Evolutionary conservation across 768 basidiomycete genomes (phyloP).

Genomic region (Trametes cingulata): DNA sequence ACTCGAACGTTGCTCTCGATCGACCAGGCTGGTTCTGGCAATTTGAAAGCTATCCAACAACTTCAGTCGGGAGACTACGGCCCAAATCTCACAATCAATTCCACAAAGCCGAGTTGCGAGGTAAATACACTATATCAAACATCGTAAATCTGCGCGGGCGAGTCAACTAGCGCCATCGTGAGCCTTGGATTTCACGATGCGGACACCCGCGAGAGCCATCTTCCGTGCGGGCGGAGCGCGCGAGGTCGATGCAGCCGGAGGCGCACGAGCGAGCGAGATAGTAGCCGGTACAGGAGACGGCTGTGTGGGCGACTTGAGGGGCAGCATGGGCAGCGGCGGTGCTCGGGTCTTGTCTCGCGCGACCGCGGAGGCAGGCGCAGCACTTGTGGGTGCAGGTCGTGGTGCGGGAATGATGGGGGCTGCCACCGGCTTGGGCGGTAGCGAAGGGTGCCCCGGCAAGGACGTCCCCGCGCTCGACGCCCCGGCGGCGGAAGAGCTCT

Average conservation of each 20-base stretch:
- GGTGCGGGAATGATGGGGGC: slow-evolving; percentile 1
- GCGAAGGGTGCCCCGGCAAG: slow-evolving; percentile 21
- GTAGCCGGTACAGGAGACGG: background rate
- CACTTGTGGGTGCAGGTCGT: slow-evolving; percentile 7
- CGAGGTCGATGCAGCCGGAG: background rate
- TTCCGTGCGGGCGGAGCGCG: slow-evolving; percentile 8
- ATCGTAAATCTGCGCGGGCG: background rate
- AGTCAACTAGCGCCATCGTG: background rate
- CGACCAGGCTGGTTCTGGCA: no score
- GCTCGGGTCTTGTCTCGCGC: background rate
- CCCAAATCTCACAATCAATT: no score
- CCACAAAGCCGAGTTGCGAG: no score
- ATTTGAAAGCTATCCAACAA: no score
- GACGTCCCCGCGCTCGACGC: slow-evolving; percentile 14
- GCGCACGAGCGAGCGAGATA: background rate
- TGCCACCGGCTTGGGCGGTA: slow-evolving; percentile 35
- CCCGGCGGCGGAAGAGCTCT: slow-evolving; percentile 30
- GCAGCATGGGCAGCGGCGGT: slow-evolving; percentile 14
- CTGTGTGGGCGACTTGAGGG: slow-evolving; percentile 8
- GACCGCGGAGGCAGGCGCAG: background rate
- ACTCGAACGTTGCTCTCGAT: no score
- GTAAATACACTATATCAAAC: background rate
- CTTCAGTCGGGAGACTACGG: no score
- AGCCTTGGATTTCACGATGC: slow-evolving; percentile 20
- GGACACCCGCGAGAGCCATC: slow-evolving; percentile 13